Conservation (phyloP, 108 stramenopile species). For the Nannochloropsis granulata region DNA sequence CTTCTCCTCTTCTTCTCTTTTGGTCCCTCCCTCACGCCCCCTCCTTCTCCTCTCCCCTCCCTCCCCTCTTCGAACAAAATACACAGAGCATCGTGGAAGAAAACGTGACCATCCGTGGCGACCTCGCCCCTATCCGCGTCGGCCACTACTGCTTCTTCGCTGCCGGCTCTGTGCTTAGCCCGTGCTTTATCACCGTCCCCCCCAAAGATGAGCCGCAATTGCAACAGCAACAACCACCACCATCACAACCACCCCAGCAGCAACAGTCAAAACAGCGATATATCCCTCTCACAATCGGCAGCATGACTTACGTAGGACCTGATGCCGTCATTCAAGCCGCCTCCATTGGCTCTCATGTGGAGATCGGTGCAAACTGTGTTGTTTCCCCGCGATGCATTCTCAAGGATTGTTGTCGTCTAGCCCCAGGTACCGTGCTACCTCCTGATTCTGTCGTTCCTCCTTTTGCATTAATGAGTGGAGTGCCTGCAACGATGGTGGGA, state of each 20-base stretch:
- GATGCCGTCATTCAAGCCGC: background rate
- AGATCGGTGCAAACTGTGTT: background rate
- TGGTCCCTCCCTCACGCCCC: background rate
- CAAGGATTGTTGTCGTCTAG: background rate
- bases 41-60: background rate
- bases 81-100: background rate
- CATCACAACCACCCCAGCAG: background rate
- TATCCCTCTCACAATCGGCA: background rate
- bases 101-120: background rate
- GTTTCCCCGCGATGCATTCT: background rate
- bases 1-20: background rate
- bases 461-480: background rate
- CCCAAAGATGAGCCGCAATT: background rate
- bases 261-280: background rate
- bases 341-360: background rate
- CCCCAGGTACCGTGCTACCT: background rate
- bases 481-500: background rate
- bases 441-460: background rate
- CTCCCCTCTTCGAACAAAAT: background rate
- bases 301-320: background rate
- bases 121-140: background rate
- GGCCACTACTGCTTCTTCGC: background rate
- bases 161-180: background rate
- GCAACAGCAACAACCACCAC: background rate
- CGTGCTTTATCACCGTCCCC: background rate